Conservation (phyloP, 1,284 basidiomycete species). For the Athelia sp. region DNA sequence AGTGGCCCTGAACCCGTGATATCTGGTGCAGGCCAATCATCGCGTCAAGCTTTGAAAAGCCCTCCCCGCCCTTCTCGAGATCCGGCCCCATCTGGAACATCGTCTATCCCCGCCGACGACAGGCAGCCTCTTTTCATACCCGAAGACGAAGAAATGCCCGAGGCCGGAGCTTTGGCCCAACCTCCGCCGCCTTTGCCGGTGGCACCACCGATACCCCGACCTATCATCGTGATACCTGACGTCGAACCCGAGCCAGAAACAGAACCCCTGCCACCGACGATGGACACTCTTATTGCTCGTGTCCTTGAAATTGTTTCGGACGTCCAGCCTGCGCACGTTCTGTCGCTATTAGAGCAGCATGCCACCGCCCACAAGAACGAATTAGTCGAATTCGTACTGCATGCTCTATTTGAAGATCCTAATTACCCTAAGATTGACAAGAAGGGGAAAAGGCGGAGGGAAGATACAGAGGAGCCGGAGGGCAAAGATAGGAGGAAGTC, state of each 20-base stretch:
- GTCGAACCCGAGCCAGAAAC: not conserved
- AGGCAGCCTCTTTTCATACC: not conserved
- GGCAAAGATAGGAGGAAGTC: constrained; percentile 23
- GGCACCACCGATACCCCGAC: not conserved
- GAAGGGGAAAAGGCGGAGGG: constrained; percentile 49
- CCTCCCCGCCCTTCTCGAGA: too few relatives aligned
- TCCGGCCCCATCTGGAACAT: too few relatives aligned
- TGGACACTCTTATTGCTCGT: constrained; percentile 31
- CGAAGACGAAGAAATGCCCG: not conserved
- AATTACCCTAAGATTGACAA: constrained; percentile 54
- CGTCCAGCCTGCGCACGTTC: constrained; percentile 48
- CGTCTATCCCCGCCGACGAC: too few relatives aligned
- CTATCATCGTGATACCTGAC: not conserved
- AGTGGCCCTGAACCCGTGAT: too few relatives aligned
- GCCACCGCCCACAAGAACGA: constrained; percentile 24
- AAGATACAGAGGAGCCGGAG: constrained; percentile 16
- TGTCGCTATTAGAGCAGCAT: constrained; percentile 38
- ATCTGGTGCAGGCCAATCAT: too few relatives aligned
- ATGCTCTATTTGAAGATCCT: constrained; percentile 55
- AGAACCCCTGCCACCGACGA: too few relatives aligned
- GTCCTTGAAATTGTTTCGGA: constrained; percentile 68
- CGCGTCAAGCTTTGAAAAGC: too few relatives aligned
- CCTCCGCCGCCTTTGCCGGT: not conserved
- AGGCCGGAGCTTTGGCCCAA: too few relatives aligned
- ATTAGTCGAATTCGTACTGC: constrained; percentile 50